Conservation (phyloP, 192 early-diverging fungal genomes). For the Coemansia sp. region DNA sequence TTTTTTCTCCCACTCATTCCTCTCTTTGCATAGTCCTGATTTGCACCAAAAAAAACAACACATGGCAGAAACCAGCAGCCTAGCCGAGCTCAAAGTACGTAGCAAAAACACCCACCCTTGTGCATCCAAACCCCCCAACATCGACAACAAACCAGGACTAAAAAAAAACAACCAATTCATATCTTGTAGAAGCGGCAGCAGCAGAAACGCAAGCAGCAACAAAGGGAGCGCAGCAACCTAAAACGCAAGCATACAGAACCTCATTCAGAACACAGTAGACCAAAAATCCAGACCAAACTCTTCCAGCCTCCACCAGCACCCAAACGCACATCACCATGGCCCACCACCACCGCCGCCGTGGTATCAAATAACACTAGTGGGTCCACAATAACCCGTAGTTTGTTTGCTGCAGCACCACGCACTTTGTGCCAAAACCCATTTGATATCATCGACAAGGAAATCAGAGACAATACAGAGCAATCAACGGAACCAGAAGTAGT, state of each 20-base stretch:
- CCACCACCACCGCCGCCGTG: too few species aligned
- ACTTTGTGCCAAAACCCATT: conserved; percentile 35
- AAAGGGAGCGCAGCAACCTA: conserved; percentile 7
- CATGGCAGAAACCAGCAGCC: conserved; percentile 11
- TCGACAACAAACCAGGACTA: background rate
- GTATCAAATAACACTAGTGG: background rate
- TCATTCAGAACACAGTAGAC: conserved; percentile 3
- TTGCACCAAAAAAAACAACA: background rate
- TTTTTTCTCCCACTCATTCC: background rate
- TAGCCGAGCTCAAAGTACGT: conserved; percentile 9
- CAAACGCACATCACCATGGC: background rate
- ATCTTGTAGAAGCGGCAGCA: conserved; percentile 34
- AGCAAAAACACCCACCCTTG: background rate
- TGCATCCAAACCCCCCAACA: background rate
- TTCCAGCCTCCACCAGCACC: background rate
- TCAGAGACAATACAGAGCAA: background rate
- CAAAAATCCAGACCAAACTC: conserved; percentile 6
- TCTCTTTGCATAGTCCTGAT: background rate
- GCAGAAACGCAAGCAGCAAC: conserved; percentile 29
- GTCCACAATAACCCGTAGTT: background rate
- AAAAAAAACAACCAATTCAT: background rate
- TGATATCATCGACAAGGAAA: conserved; percentile 36
- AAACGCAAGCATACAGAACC: conserved; percentile 33
- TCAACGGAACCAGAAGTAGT: background rate
- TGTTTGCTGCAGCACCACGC: conserved; percentile 45